Evolutionary conservation across 1,284 basidiomycete species (phyloP), one percentile per base, ranked within the genome.

Genomic region (Ustilago esculenta): DNA sequence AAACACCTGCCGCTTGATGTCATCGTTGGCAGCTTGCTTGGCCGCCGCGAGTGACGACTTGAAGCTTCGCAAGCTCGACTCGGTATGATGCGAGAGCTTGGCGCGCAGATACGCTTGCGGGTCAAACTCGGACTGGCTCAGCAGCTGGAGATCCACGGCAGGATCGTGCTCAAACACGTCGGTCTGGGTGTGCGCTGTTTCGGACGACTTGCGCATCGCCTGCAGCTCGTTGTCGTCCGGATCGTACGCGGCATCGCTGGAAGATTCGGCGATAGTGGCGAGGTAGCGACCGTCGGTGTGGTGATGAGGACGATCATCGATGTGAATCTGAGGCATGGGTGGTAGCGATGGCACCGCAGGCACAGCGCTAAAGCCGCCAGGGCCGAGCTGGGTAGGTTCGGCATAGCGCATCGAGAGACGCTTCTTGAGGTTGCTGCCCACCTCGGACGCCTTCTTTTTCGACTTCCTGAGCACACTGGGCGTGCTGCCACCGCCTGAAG

Each of bases 331-430:
- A 0, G 61, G 75, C 60, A 67, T 60, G 29, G 50, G 37, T 4
- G 73, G 73, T 2, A 75, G 56, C 17, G 54, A 49, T 6, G 73
- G 73, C 0, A 71, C 61, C 9, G 49, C 44, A 21, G 72, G 63
- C 0, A 70, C 41, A 5, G 71, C 64, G 32, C 59, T 64, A 39
- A 69, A 72, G 0, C 75, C 71, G 2, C 77, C 72, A 1, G 77
- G 70, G 17, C 70, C 78, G 14, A 77, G 39, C 12, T 66, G 55
- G 2, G 75, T 77, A 1, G 75, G 75, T 47, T 78, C 74, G 20
- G 75, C 75, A 61, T 81, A 81, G n/a, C 79, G 71, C 75, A 76
- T 79, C 23, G 76, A 79, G 14, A 81, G 65, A 17, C 79, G 66
- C 53, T 80, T 80, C 27, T 79, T 79, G 48, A 81, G 71, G 29